Evolutionary conservation across 768 basidiomycete species (phyloP).

Genomic region (Hydnum rufescens): DNA sequence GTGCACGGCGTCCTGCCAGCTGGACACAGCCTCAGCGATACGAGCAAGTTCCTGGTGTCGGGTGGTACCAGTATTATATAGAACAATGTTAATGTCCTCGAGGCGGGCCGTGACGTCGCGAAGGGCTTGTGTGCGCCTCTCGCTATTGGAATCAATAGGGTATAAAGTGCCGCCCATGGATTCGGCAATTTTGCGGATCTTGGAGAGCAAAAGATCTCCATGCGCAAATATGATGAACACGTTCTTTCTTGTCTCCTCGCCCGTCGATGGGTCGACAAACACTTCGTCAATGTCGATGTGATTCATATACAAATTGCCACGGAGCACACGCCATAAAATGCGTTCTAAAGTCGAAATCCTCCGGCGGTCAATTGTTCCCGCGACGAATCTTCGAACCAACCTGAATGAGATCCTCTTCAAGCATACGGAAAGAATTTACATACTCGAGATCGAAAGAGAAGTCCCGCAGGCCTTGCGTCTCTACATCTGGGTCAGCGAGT

Average conservation of each 20-base stretch:
- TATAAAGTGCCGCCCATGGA: slow-evolving; percentile 98
- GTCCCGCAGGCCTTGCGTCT: slow-evolving; percentile 32
- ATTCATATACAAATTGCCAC: slow-evolving; percentile 99
- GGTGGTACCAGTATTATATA: slow-evolving; percentile 75
- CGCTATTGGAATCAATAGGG: slow-evolving; percentile 85
- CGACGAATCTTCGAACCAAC: slow-evolving; percentile 47
- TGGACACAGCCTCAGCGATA: slow-evolving; percentile 65
- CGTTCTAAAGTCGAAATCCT: slow-evolving; percentile 90
- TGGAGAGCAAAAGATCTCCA: slow-evolving; percentile 75
- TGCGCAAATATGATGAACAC: slow-evolving; percentile 99
- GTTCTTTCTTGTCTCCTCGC: slow-evolving; percentile 78
- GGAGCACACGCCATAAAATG: slow-evolving; percentile 91
- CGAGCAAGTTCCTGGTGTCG: slow-evolving; percentile 65
- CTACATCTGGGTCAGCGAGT: slow-evolving; percentile 73
- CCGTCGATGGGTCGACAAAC: slow-evolving; percentile 73
- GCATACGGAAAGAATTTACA: slow-evolving; percentile 14
- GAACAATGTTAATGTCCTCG: slow-evolving; percentile 74
- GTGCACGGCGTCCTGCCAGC: slow-evolving; percentile 84
- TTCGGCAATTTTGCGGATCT: slow-evolving; percentile 95
- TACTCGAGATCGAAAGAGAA: slow-evolving; percentile 71
- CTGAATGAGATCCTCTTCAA: not conserved
- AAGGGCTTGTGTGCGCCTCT: slow-evolving; percentile 78
- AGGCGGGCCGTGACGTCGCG: slow-evolving; percentile 73
- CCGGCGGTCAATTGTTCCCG: slow-evolving; percentile 87
- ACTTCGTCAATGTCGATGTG: slow-evolving; percentile 86